Evolutionary conservation across 768 basidiomycete genomes (phyloP).

Genomic region (Pisolithus microcarpus): DNA sequence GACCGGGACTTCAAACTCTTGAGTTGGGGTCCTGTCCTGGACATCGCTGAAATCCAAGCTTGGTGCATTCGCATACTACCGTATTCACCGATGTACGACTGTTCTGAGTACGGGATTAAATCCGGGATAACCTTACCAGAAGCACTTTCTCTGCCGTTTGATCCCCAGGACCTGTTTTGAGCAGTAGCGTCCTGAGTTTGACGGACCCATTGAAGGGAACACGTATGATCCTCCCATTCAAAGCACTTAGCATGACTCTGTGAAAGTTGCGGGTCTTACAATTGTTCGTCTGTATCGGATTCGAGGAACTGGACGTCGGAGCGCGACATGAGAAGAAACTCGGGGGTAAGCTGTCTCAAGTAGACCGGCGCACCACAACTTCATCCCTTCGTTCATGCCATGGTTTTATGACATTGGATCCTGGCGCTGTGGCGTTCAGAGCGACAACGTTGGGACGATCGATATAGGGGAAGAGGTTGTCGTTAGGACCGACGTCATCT

Average conservation of each 20-base stretch:
- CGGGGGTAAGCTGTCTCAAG: background rate
- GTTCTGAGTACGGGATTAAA: background rate
- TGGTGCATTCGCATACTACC: conserved; percentile 70
- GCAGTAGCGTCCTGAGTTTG: conserved; percentile 70
- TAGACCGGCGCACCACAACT: conserved; percentile 41
- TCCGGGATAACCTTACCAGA: conserved; percentile 43
- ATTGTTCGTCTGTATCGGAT: conserved; percentile 87
- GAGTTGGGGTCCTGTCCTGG: conserved; percentile 51
- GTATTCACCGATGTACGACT: background rate
- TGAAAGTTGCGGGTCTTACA: conserved; percentile 41
- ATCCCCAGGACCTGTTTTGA: conserved; percentile 78
- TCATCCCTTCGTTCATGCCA: conserved; percentile 79
- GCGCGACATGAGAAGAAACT: conserved; percentile 1
- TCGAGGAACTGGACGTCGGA: conserved; percentile 55
- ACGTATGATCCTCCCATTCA: conserved; percentile 58
- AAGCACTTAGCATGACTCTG: conserved; percentile 4
- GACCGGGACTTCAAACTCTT: conserved; percentile 65
- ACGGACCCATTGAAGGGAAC: conserved; percentile 86
- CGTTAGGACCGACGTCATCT: conserved; percentile 44
- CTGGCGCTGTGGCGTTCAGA: conserved; percentile 54
- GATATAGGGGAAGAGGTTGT: conserved; percentile 69
- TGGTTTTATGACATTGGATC: conserved; percentile 69
- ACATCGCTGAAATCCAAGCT: conserved; percentile 78
- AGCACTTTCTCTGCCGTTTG: conserved; percentile 68
- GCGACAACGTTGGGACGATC: conserved; percentile 77